Percentiles rank a stretch among this genome's conserved stretches.
Evolutionary conservation across 148 eudicot species (phyloP).

Genomic region (Vaccinium myrtillus): DNA sequence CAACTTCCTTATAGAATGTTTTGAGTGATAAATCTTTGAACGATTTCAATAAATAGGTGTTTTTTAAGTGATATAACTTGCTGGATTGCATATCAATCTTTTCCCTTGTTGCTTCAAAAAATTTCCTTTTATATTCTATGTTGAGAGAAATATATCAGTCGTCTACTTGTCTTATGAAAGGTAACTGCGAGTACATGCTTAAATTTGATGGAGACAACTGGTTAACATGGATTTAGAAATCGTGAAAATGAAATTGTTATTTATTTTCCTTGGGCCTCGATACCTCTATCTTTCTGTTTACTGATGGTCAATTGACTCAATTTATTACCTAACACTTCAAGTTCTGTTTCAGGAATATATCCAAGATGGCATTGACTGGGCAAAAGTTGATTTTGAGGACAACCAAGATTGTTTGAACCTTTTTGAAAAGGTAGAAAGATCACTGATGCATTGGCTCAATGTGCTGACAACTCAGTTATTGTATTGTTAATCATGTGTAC

Average conservation of each 20-base stretch:
- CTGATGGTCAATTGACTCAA: neutral
- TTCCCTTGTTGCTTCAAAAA: neutral
- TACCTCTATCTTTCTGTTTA: neutral
- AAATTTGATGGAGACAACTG: neutral
- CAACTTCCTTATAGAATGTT: neutral
- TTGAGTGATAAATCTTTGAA: neutral
- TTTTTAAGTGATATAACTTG: neutral
- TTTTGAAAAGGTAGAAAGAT: constrained; percentile 73
- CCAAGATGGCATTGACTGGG: constrained; percentile 98
- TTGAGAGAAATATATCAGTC: neutral
- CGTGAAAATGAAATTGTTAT: neutral
- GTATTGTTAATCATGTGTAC: neutral
- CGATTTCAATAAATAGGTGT: neutral
- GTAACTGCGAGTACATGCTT: neutral
- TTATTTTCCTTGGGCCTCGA: constrained; percentile 2
- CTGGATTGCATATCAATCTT: neutral
- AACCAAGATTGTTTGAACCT: constrained; percentile 93
- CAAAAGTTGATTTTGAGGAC: constrained; percentile 95
- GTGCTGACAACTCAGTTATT: neutral
- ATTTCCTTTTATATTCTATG: neutral
- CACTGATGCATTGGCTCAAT: constrained; percentile 8
- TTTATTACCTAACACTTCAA: neutral
- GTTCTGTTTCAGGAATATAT: constrained; percentile 72
- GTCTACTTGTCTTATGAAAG: neutral
- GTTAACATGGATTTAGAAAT: neutral